Percentiles rank a stretch among this genome's conserved stretches.
phyloP scores from a whole-genome alignment of 1,284 basidiomycete genomes.

The Caloboletus firmus region DNA sequence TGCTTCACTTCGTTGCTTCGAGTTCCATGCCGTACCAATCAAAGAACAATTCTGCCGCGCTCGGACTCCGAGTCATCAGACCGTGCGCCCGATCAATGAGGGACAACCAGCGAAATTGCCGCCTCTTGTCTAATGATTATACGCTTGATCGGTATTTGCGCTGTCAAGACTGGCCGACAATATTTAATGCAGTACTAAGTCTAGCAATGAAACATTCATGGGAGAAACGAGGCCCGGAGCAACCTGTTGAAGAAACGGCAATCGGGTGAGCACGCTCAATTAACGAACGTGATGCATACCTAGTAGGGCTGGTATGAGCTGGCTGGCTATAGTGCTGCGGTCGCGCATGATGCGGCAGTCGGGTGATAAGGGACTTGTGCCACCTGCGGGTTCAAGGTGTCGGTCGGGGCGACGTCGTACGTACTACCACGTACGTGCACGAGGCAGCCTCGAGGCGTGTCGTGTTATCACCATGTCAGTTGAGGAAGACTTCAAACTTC shows the following conservation, averaged over 20 bases:
- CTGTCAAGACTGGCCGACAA: background rate
- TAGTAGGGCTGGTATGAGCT: background rate
- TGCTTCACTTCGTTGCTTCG: background rate
- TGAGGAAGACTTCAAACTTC: background rate
- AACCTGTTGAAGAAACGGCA: too few relatives aligned
- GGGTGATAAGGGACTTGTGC: background rate
- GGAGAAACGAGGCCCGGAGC: background rate
- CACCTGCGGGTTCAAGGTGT: background rate
- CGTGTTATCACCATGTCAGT: background rate
- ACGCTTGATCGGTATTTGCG: background rate
- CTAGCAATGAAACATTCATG: background rate
- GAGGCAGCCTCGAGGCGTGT: conserved; percentile 17
- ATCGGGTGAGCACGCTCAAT: too few relatives aligned
- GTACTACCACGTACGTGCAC: too few relatives aligned
- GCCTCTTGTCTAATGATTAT: background rate
- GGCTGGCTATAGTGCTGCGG: background rate
- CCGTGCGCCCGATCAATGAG: background rate
- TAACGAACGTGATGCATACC: background rate
- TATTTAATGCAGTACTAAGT: too few relatives aligned
- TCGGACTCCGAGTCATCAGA: background rate
- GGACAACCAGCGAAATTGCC: background rate
- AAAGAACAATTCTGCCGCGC: background rate
- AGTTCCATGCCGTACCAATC: background rate
- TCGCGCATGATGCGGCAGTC: background rate
- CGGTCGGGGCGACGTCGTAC: too few relatives aligned